Evolutionary conservation across 73 alveolate species (phyloP), one percentile per base, ranked within the genome.

Genomic region (Stentor coeruleus): DNA sequence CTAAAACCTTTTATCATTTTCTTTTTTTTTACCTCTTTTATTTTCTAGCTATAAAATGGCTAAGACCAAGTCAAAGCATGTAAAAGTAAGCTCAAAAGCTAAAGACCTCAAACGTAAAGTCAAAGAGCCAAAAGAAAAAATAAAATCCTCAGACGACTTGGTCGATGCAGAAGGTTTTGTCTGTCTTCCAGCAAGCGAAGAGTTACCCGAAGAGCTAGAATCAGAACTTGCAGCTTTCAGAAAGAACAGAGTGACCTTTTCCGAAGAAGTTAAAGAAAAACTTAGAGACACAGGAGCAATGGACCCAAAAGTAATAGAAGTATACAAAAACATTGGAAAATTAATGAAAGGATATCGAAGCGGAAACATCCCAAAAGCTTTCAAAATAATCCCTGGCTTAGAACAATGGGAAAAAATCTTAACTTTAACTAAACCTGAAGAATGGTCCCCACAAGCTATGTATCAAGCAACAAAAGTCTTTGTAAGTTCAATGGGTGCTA

Each of bases 291-390:
- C 79, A 26, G 14, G 42, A 20, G n/a, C 93, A 3, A 77, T 84
- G 39, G 95, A 95, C 77, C 94, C 96, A 42, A 93, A 95, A 89
- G 87, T 95, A 39, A 94, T 89, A 58, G 92, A 91, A 55, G 98
- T 95, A 3, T 95, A 91, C 84, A 89, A 88, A 79, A 83, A 88
- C 33, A 88, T 93, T 2, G 99, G 97, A 15, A 90, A 85, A 59
- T 86, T 95, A 36, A 73, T 95, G 72, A 76, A 86, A 73, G 76
- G 91, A 26, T 95, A 93, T 72, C 82, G 92, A 38, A 72, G 92
- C 41, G 99, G 99, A 3, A 93, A 91, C 79, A 85, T 93, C 58
- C 99, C 99, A 38, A 91, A 93, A 81, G 93, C 95, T 1, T 95
- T 95, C 76, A 91, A 95, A 81, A 88, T 91, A 20, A 77, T 95